Evolutionary conservation across 2,329 filamentous ascomycete species (phyloP).

Genomic region (Diaporthe capsici): DNA sequence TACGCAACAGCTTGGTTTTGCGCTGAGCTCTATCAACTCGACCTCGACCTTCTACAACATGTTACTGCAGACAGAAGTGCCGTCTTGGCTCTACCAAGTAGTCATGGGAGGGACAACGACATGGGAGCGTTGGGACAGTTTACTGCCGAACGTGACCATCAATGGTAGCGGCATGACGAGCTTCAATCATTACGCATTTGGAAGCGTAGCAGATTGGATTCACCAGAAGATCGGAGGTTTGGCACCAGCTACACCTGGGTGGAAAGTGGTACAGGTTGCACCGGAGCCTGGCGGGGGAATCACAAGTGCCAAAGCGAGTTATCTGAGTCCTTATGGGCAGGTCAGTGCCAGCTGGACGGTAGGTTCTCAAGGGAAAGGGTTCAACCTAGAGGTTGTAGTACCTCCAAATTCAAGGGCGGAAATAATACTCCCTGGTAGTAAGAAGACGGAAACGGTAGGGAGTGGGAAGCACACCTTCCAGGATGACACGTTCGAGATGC

Average conservation of each 20-base stretch:
- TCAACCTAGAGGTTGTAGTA: background rate
- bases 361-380: background rate
- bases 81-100: conserved; percentile 31
- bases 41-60: conserved; percentile 29
- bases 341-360: conserved; percentile 10
- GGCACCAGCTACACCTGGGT: background rate
- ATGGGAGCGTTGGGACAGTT: conserved; percentile 27
- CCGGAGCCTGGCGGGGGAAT: conserved; percentile 12
- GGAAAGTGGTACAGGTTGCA: background rate
- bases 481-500: conserved; percentile 16
- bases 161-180: conserved; percentile 17
- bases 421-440: background rate
- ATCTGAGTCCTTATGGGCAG: conserved; percentile 3
- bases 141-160: conserved; percentile 13
- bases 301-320: background rate
- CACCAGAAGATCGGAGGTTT: conserved; percentile 25
- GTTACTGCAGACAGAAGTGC: conserved; percentile 22
- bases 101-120: conserved; percentile 28
- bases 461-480: conserved; percentile 13
- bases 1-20: conserved; percentile 44
- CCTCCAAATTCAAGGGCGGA: conserved; percentile 15
- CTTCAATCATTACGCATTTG: conserved; percentile 21
- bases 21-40: conserved; percentile 30
- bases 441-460: background rate
- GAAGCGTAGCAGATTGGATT: conserved; percentile 19